Base-by-base conservation (phyloP, 768 basidiomycete genomes). In the Lentinula sp. region DNA sequence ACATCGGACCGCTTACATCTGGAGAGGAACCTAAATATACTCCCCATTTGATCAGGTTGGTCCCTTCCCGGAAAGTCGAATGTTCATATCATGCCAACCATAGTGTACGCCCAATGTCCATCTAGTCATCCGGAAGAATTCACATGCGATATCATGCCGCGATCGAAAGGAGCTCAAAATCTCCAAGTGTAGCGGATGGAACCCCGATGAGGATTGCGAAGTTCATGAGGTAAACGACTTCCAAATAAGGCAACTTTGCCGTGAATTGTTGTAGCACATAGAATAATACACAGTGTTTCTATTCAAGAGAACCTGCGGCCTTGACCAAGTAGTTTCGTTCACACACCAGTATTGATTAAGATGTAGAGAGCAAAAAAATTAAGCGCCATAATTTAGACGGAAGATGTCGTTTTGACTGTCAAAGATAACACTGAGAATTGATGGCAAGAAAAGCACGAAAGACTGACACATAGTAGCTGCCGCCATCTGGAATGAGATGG, bases 391-490 rank as follows among this genome's bases (percentile, higher is more conserved):
- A 77, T 92, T 92, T 74, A 94, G 87, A 64, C 92, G 90, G 90
- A 97, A 95, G 63, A 95, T 86, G 72, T 95, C 92, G 73, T 96
- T 96, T 69, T 81, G 77, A 59, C 91, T 93, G 65, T 1, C 12
- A n/a, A 36, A 33, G 50, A 12, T 41, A 57, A 64, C 32, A 57
- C 62, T 23, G n/a, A 35, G 35, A 18, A 4, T 54, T 16, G 36
- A 33, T 28, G n/a, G 37, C 6, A 20, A 10, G 16, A 15, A 13
- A 36, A 51, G 41, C 45, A 37, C 10, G 45, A 46, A 61, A 45
- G 10, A 78, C 91, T 51, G 74, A 95, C 94, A 98, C 90, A 71
- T 87, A 98, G 79, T 89, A 95, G 65, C 84, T 84, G 18, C 65
- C 67, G 5, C 79, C 84, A 2, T 95, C 91, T 32, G 84, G 87